phyloP scores from a whole-genome alignment of 225 moss, liverwort and hornwort genomes.

The Straminergon stramineum region DNA sequence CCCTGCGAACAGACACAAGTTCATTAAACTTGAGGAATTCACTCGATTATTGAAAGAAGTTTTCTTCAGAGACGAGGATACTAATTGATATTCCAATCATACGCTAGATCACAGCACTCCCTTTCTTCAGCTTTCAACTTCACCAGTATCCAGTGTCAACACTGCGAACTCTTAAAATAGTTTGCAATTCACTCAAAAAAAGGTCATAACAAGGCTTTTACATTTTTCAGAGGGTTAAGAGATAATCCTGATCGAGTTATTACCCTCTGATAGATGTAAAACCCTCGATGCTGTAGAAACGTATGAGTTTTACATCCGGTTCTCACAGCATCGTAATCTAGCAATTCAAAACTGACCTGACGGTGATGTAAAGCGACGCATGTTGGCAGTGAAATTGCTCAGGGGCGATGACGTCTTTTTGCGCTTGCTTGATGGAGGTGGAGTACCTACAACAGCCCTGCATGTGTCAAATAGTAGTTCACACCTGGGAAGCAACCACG shows the following conservation, averaged over 20 bases:
- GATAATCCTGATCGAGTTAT: background rate
- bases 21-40: background rate
- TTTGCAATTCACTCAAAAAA: background rate
- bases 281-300: background rate
- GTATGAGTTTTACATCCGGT: background rate
- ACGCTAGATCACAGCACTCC: background rate
- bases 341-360: slow-evolving; percentile 25
- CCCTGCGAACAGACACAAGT: slow-evolving; percentile 13
- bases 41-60: background rate
- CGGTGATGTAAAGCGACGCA: slow-evolving; percentile 44
- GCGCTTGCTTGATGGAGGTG: slow-evolving; percentile 41
- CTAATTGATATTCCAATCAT: background rate
- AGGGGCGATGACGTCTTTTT: slow-evolving; percentile 30
- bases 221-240: background rate
- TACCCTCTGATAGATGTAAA: background rate
- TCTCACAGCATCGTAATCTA: background rate
- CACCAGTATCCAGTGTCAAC: background rate
- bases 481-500: background rate
- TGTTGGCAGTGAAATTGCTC: slow-evolving; percentile 25
- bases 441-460: slow-evolving; percentile 25
- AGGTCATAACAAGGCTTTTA: background rate
- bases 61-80: background rate
- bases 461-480: background rate
- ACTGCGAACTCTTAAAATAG: background rate
- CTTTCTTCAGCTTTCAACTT: background rate